Evolutionary conservation across 352 stramenopile genomes (phyloP), one percentile per base, ranked within the genome.

Genomic region (Phytopythium aichiense): DNA sequence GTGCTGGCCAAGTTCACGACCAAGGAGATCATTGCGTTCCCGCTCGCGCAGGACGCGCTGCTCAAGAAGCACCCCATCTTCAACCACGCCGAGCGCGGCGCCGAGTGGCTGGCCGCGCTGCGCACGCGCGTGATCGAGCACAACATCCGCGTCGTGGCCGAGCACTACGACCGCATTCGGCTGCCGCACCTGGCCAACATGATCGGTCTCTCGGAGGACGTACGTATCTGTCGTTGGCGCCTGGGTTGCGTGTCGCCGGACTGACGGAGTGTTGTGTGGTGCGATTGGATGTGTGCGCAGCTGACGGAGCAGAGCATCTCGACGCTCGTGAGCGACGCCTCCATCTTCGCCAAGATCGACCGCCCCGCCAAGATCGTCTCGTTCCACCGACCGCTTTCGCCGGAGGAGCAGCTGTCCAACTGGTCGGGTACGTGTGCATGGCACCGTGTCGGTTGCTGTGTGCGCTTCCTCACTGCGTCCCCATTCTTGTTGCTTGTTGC

Each of bases 291-390:
- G 28, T 5, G 23, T 33, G 63, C 35, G 43, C 52, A 94, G 84
- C 53, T 90, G 63, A 85, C 81, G 57, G 85, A 94, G 61, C 72
- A 69, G 46, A 89, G 79, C 61, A 92, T 94, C 55, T 92, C 85
- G 72, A 85, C 80, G 60, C 72, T 99, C 68, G 96, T 99, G 42
- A 98, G 83, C 63, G 85, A 96, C 35, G 96, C 94, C 31, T 87
- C 81, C 23, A 86, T 99, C 52, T 98, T 97, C 73, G 95, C 96
- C 50, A 98, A 98, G 76, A 99, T 99, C 64, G 95, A 99, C 72
- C 89, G 97, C 22, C 97, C 97, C n/a, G 94, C 88, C 56, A 97
- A 98, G 68, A 84, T 99, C 63, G 84, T 99, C 35, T 94, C 85
- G 58, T 99, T 99, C 73, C 65, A 87, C 52, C 84, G 88, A 66